Evolutionary conservation across 2,329 filamentous ascomycete species (phyloP).

Genomic region (Alternaria angustiovoidea): DNA sequence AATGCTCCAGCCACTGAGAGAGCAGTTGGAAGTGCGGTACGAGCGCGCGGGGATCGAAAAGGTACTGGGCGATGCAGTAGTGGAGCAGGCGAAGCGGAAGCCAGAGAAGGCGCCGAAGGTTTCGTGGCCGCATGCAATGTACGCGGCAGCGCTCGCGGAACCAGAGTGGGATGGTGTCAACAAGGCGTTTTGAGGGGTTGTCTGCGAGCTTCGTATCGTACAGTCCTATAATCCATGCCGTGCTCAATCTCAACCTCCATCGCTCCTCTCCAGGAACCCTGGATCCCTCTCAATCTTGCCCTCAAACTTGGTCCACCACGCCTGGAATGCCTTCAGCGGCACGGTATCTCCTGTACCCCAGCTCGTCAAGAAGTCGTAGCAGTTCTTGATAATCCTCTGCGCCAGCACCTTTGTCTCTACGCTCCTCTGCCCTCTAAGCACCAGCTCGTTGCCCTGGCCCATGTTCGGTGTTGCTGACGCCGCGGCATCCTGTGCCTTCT

Average conservation of each 20-base stretch:
- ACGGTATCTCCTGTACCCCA: slow-evolving; percentile 86
- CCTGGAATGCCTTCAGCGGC: slow-evolving; percentile 91
- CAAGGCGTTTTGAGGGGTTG: slow-evolving; percentile 35
- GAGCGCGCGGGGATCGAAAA: slow-evolving; percentile 54
- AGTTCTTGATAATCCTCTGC: slow-evolving; percentile 93
- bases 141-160: slow-evolving; percentile 34
- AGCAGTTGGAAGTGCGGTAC: slow-evolving; percentile 38
- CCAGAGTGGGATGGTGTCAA: slow-evolving; percentile 42
- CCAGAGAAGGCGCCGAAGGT: slow-evolving; percentile 53
- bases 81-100: slow-evolving; percentile 49
- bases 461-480: slow-evolving; percentile 35
- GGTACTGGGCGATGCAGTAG: slow-evolving; percentile 54
- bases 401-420: slow-evolving; percentile 80
- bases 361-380: slow-evolving; percentile 93
- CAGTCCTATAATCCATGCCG: neutral
- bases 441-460: slow-evolving; percentile 42
- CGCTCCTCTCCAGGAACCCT: slow-evolving; percentile 80
- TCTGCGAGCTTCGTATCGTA: neutral
- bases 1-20: slow-evolving; percentile 26
- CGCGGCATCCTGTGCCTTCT: slow-evolving; percentile 56
- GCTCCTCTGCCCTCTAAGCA: slow-evolving; percentile 48
- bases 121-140: slow-evolving; percentile 48
- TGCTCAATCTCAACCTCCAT: slow-evolving; percentile 50
- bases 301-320: slow-evolving; percentile 99
- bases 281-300: slow-evolving; percentile 84